phyloP scores from a whole-genome alignment of 2,329 filamentous ascomycete species.

The Blumeria graminis region DNA sequence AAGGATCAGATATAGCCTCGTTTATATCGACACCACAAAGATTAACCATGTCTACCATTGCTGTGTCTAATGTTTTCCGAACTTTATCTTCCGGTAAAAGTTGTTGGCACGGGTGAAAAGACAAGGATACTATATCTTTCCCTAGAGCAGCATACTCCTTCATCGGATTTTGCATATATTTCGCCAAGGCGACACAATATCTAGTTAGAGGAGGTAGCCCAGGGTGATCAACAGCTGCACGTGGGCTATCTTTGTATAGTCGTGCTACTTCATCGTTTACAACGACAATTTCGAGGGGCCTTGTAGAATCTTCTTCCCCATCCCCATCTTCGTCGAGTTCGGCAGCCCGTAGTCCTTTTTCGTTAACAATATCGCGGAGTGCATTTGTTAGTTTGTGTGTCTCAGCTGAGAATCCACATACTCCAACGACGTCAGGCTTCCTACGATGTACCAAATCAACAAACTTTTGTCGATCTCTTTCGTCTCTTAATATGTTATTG shows the following conservation, averaged over 20 bases:
- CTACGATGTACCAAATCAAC: conserved; percentile 56
- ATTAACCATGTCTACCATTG: conserved; percentile 97
- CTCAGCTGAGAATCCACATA: conserved; percentile 74
- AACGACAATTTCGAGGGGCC: conserved; percentile 67
- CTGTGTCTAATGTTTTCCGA: conserved; percentile 68
- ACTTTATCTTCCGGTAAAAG: conserved; percentile 75
- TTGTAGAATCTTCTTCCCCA: conserved; percentile 48
- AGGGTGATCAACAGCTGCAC: conserved; percentile 59
- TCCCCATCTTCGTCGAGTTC: conserved; percentile 54
- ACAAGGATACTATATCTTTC: conserved; percentile 63
- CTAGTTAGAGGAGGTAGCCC: conserved; percentile 53
- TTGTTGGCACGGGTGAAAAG: conserved; percentile 76
- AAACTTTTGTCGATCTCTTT: conserved; percentile 41
- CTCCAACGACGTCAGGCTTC: conserved; percentile 70
- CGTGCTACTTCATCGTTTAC: conserved; percentile 96
- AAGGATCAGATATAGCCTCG: conserved; percentile 58
- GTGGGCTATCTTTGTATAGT: conserved; percentile 74
- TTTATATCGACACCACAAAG: conserved; percentile 89
- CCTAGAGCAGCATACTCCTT: conserved; percentile 90
- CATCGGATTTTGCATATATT: conserved; percentile 85
- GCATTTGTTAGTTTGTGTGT: conserved; percentile 66
- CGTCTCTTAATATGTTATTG: conserved; percentile 49
- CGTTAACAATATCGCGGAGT: conserved; percentile 52
- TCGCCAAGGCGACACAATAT: conserved; percentile 74
- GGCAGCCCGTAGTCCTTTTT: conserved; percentile 52